Percentiles rank a stretch among this genome's conserved stretches.
These are phyloP conservation scores for Pichia cephalocereana DNA, from an alignment of 805 yeast species.

Conservation along the genomic window DNA sequence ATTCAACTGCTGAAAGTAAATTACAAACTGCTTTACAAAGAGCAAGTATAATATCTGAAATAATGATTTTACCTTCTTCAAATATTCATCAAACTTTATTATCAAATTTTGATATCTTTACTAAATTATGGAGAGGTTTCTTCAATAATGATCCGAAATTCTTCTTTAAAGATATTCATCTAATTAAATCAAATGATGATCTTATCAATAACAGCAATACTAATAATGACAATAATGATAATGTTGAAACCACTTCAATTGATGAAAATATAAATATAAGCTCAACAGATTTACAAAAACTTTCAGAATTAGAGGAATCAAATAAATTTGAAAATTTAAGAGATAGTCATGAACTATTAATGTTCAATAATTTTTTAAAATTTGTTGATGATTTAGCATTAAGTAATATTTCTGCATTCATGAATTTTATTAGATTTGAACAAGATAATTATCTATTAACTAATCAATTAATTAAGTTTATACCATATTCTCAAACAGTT, in stretches of 20 bases:
- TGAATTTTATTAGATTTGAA: constrained; percentile 51
- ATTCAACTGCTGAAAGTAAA: neutral
- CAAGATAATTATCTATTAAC: constrained; percentile 39
- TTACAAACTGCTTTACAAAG: constrained; percentile 17
- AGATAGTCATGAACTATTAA: constrained; percentile 21
- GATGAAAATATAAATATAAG: constrained; percentile 21
- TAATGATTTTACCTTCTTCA: constrained; percentile 18
- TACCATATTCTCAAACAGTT: constrained; percentile 73
- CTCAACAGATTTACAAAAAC: constrained; percentile 11
- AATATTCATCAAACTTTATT: constrained; percentile 17
- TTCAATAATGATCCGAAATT: constrained; percentile 17
- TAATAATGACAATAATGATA: too few relatives aligned
- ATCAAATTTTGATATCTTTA: constrained; percentile 15
- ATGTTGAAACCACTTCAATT: constrained; percentile 1
- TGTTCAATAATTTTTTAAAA: constrained; percentile 53
- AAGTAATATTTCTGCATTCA: constrained; percentile 69
- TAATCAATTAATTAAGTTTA: constrained; percentile 65
- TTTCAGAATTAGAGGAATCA: constrained; percentile 11
- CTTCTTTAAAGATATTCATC: constrained; percentile 3
- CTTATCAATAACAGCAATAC: constrained; percentile 14
- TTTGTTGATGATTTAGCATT: constrained; percentile 78
- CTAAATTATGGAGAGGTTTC: constrained; percentile 26
- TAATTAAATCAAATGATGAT: constrained; percentile 2
- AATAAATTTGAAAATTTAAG: constrained; percentile 19
- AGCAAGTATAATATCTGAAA: constrained; percentile 22